Conservation (phyloP, 1,284 basidiomycete species). For the Ceratobasidium sp. region DNA sequence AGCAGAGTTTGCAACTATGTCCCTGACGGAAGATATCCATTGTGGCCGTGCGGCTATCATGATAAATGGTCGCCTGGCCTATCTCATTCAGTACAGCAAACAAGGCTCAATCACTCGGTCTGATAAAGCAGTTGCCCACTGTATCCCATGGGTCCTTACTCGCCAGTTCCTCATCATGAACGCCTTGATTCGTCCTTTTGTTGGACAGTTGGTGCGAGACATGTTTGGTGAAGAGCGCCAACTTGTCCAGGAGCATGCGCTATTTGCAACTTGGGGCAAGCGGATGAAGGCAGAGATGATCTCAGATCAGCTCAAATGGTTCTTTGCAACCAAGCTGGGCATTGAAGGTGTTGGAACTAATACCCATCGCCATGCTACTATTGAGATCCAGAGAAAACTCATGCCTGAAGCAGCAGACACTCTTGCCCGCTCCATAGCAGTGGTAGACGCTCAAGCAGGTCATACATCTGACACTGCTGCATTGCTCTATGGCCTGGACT, state of each 20-base stretch:
- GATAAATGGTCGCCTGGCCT: conserved; percentile 2
- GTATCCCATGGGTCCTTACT: conserved; percentile 5
- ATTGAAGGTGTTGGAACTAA: neutral
- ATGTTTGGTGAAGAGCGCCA: conserved; percentile 3
- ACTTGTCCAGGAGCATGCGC: neutral
- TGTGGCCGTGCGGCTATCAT: neutral
- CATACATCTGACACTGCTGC: conserved; percentile 3
- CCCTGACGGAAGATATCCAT: neutral
- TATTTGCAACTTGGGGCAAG: neutral
- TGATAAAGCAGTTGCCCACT: conserved; percentile 3
- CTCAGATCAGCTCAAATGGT: neutral
- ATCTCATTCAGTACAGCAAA: neutral
- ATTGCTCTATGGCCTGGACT: neutral
- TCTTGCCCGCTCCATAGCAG: neutral
- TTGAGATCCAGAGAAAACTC: neutral
- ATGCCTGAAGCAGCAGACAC: conserved; percentile 6
- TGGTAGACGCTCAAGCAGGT: conserved; percentile 6
- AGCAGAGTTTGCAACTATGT: neutral
- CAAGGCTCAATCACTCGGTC: neutral
- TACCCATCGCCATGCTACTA: neutral
- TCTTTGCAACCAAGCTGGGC: neutral
- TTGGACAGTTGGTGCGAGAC: neutral
- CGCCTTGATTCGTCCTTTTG: conserved; percentile 9
- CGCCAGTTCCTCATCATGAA: conserved; percentile 2
- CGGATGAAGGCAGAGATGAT: neutral